Evolutionary conservation across 768 basidiomycete genomes (phyloP), one percentile per base, ranked within the genome.

Genomic region (Mycena pura): DNA sequence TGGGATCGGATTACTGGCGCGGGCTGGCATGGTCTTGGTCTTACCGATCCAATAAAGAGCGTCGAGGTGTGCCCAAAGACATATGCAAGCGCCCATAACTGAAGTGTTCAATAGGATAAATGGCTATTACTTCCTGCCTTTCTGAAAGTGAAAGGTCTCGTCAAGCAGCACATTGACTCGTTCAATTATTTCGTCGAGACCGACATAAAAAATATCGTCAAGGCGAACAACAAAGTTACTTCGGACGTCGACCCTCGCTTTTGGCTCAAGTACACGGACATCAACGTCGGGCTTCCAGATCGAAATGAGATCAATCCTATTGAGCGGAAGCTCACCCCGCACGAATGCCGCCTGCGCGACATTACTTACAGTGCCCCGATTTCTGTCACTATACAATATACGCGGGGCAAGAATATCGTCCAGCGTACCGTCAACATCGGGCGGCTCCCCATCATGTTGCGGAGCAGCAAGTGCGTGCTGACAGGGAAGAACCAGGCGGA

Each of bases 161-260:
- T 99, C 62, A 99, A 99, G 79, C 97, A 99, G 72, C 97, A 99
- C 72, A 92, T 98, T 67, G 97, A 98, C 75, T 97, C 95, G 8
- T 99, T 95, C 87, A 98, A 98, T 79, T 96, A 96, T 76, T 99
- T 99, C 71, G 95, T 98, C 71, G 93, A 98, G 68, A 89, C 92
- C 40, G 97, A 99, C 72, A 92, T 99, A 72, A 96, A 95, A 75
- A 96, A 95, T 68, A 97, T 99, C 69, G 88, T 99, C 60, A 91
- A 88, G 66, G 94, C 94, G 6, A 96, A 96, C 73, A 90, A 88
- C 78, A 93, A 94, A 73, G 89, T 96, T 70, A 95, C 93, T 4
- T 97, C 95, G 17, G 97, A 99, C 68, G 93, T 98, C 63, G 95
- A 98, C 76, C 97, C 96, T 9, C 86, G 90, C 27, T 97, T 98